Percentiles rank a stretch among this genome's conserved stretches.
Conservation (phyloP, 2,329 filamentous ascomycete genomes). For the Albifimbria verrucaria region DNA sequence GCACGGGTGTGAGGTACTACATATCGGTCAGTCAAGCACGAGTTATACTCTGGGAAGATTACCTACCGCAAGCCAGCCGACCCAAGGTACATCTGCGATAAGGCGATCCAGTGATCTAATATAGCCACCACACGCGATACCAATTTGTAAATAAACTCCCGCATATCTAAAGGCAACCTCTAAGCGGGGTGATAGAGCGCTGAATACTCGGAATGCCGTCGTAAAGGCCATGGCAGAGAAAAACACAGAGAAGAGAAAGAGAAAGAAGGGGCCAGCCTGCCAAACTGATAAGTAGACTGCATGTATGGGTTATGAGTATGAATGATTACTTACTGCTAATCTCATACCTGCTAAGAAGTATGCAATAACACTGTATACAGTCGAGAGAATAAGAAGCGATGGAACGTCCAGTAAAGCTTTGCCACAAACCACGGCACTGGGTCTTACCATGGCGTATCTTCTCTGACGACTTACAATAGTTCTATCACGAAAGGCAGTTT, state of each 20-base stretch:
- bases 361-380: neutral
- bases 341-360: slow-evolving; percentile 6
- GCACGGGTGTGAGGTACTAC: neutral
- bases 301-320: neutral
- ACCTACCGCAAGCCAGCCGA: slow-evolving; percentile 7
- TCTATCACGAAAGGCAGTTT: slow-evolving; percentile 3
- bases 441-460: slow-evolving; percentile 5
- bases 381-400: neutral
- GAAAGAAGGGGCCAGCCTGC: slow-evolving; percentile 6
- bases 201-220: slow-evolving; percentile 28
- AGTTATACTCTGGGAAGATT: neutral
- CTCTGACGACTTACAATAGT: slow-evolving; percentile 8
- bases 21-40: neutral
- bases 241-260: slow-evolving; percentile 10
- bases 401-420: slow-evolving; percentile 6
- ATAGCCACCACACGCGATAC: slow-evolving; percentile 7
- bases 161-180: slow-evolving; percentile 5
- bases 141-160: slow-evolving; percentile 1
- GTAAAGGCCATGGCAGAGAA: slow-evolving; percentile 24
- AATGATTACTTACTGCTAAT: slow-evolving; percentile 1
- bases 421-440: slow-evolving; percentile 4
- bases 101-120: slow-evolving; percentile 4
- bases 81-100: slow-evolving; percentile 5
- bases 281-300: neutral
- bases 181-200: slow-evolving; percentile 24